These are phyloP conservation scores for Durotheca rogersii DNA, from an alignment of 495 filamentous ascomycete species.

Conservation along the genomic window DNA sequence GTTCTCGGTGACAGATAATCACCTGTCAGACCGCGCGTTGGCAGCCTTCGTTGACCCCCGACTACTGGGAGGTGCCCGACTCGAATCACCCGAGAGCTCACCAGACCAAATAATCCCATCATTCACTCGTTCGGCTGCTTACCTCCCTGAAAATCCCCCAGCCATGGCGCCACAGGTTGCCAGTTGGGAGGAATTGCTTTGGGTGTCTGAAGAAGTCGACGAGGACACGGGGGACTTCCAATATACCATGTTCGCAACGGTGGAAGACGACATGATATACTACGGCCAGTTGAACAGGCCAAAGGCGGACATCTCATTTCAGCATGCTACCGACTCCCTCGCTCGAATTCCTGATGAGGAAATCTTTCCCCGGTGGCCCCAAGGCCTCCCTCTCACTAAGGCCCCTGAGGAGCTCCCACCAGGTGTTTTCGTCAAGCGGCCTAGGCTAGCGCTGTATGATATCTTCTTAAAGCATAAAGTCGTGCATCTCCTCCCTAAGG, in stretches of 20 bases:
- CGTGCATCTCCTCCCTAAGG: slow-evolving; percentile 10
- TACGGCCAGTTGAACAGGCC: slow-evolving; percentile 22
- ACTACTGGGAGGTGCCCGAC: not conserved
- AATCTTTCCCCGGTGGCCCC: slow-evolving; percentile 20
- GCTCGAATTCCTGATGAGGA: slow-evolving; percentile 21
- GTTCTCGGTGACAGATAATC: not conserved
- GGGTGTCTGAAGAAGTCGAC: slow-evolving; percentile 23
- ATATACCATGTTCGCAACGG: slow-evolving; percentile 21
- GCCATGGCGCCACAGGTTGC: slow-evolving; percentile 10
- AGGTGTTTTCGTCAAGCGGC: slow-evolving; percentile 19
- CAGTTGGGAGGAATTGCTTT: slow-evolving; percentile 22
- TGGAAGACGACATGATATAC: slow-evolving; percentile 24
- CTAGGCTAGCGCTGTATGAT: slow-evolving; percentile 14
- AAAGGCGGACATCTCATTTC: slow-evolving; percentile 20
- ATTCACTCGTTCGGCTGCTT: not conserved
- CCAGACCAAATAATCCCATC: not conserved
- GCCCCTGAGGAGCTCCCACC: slow-evolving; percentile 11
- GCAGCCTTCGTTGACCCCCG: not conserved
- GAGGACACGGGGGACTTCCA: slow-evolving; percentile 21
- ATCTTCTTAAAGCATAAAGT: slow-evolving; percentile 16
- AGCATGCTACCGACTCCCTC: slow-evolving; percentile 14
- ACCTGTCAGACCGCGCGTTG: not conserved
- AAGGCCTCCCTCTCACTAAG: slow-evolving; percentile 10
- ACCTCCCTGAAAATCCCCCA: not conserved
- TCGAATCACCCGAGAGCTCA: not conserved